Base-by-base conservation (phyloP, 768 basidiomycete species). In the Lentinus tigrinus region DNA sequence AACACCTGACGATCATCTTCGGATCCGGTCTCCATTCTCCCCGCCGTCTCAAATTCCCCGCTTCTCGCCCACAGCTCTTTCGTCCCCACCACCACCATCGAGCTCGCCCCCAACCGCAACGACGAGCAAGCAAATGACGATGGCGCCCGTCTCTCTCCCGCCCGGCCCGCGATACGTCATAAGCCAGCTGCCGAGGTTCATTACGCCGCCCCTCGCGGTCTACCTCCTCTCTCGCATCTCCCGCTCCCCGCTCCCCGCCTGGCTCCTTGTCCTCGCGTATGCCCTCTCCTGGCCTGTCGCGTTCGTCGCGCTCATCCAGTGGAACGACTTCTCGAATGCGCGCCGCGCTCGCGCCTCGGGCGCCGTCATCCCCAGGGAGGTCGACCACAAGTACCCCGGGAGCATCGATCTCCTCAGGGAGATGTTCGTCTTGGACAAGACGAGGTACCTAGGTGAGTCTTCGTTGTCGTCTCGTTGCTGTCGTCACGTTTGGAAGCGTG, bases 181-280 rank as follows among this genome's bases (percentile, higher is more conserved):
- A 37, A 42, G 21, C 3, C 53, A 58, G 37, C 46, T 63, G 3
- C 61, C 79, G 75, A 59, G 39, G n/a, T 48, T 65, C 43, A 9
- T 51, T 19, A 27, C 52, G 1, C 64, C 67, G 4, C 67, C 67
- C 26, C 57, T 56, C 0, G 23, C 57, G 37, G 50, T 54, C n/a
- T 65, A 58, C 49, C 50, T 52, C 3, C 38, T 56, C 24, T 17
- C 54, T 3, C 43, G 27, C 21, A 9, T 67, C 23, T 57, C 58
- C 23, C 56, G 61, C 59, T 16, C 52, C 16, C 24, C 13, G 2
- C 9, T 52, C 3, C 61, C 64, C 7, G 31, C 52, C 5, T 65
- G 61, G 63, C 47, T 56, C 16, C 38, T 55, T 16, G 63, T 48
- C 10, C 34, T 54, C 27, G 60, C 56, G 2, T 64, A 57, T 50